Evolutionary conservation across 2,329 filamentous ascomycete species (phyloP).

Genomic region (Acephala macrosclerotiorum): DNA sequence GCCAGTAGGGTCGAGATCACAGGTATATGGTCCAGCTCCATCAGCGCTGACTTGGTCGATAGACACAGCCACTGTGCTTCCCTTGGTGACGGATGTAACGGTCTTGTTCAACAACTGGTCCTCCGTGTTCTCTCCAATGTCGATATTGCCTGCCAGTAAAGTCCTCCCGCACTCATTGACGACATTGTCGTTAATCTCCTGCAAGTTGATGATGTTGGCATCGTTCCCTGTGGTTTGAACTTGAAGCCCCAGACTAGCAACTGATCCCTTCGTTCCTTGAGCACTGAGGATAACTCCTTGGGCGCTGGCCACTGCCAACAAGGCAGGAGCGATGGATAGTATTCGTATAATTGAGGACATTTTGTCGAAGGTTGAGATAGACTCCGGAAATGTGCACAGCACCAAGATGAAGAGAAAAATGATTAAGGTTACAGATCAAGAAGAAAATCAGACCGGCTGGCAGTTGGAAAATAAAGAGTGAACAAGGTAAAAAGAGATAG

Average conservation of each 20-base stretch:
- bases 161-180: constrained; percentile 70
- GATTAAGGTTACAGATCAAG: constrained; percentile 22
- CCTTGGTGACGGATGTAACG: constrained; percentile 58
- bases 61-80: constrained; percentile 55
- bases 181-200: constrained; percentile 57
- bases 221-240: constrained; percentile 46
- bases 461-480: constrained; percentile 4
- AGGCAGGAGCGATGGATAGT: constrained; percentile 12
- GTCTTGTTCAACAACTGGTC: constrained; percentile 53
- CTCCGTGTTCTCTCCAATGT: constrained; percentile 63
- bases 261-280: constrained; percentile 26
- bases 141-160: constrained; percentile 65
- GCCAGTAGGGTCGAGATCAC: constrained; percentile 59
- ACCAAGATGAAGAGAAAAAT: constrained; percentile 14
- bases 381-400: constrained; percentile 20
- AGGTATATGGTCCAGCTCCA: constrained; percentile 61
- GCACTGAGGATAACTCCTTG: constrained; percentile 29
- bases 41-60: constrained; percentile 62
- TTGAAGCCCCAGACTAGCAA: constrained; percentile 22
- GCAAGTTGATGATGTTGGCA: constrained; percentile 67
- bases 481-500: constrained; percentile 17
- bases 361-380: constrained; percentile 10
- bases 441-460: constrained; percentile 22
- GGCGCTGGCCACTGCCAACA: constrained; percentile 20
- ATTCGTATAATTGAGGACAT: constrained; percentile 30